Evolutionary conservation across 331 rosid species (phyloP).

Genomic region (Malus hybrid): DNA sequence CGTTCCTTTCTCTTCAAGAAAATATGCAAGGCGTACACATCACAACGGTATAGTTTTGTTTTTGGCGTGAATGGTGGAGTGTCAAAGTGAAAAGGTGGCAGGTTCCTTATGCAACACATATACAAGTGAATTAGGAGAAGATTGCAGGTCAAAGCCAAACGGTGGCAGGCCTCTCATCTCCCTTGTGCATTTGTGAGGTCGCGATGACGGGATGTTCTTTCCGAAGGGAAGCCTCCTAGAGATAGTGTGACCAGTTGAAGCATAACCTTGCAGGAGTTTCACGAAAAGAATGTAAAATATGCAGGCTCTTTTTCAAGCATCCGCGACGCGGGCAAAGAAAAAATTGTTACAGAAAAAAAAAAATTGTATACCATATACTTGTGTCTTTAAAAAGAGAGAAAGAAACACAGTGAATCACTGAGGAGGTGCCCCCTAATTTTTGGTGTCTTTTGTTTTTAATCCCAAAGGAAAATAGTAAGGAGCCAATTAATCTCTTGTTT

Average conservation of each 20-base stretch:
- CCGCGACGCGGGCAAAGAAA: neutral
- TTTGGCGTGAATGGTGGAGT: constrained; percentile 21
- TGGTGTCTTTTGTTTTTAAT: neutral
- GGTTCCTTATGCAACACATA: constrained; percentile 8
- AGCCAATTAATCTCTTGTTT: neutral
- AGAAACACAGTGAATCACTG: neutral
- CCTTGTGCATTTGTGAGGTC: constrained; percentile 21
- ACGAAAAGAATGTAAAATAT: neutral
- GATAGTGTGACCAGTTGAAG: neutral
- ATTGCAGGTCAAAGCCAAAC: constrained; percentile 60
- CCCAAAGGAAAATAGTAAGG: neutral
- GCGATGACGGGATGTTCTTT: constrained; percentile 12
- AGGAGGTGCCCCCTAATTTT: neutral
- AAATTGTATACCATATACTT: neutral
- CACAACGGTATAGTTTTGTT: constrained; percentile 29
- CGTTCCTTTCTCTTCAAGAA: neutral
- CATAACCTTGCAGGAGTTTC: neutral
- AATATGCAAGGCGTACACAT: neutral
- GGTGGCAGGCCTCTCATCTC: constrained; percentile 64
- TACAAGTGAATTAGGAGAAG: constrained; percentile 24
- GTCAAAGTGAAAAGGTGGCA: constrained; percentile 8
- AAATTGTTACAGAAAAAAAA: no score
- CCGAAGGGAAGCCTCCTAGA: constrained; percentile 41
- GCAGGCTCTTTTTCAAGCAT: neutral
- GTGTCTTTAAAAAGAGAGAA: neutral